Evolutionary conservation across 1,284 basidiomycete genomes (phyloP).

Genomic region (Tylopilus sp.): DNA sequence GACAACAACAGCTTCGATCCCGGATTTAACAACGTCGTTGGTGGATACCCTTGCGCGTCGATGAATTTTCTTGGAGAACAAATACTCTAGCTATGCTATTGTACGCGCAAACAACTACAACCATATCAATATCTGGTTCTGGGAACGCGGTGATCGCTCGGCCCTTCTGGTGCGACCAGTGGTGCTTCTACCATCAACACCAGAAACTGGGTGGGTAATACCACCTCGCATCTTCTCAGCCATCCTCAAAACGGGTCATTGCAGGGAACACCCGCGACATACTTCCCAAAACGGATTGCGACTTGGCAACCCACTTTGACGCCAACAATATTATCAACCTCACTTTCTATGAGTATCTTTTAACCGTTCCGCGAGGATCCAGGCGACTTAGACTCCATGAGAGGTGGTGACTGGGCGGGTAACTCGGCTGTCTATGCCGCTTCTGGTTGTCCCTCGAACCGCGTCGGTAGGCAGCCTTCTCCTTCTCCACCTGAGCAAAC

Average conservation of each 20-base stretch:
- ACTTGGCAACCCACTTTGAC: slow-evolving; percentile 36
- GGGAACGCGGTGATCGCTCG: slow-evolving; percentile 32
- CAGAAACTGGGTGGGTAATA: slow-evolving; percentile 30
- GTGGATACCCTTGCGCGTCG: slow-evolving; percentile 33
- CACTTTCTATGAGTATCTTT: slow-evolving; percentile 34
- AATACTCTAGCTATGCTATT: slow-evolving; percentile 35
- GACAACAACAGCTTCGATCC: slow-evolving; percentile 39
- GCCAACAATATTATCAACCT: slow-evolving; percentile 42
- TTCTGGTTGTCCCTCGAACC: slow-evolving; percentile 37
- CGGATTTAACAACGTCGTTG: slow-evolving; percentile 40
- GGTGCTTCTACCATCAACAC: slow-evolving; percentile 30
- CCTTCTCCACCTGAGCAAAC: not conserved
- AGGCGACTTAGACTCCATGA: not conserved
- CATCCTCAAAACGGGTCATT: slow-evolving; percentile 23
- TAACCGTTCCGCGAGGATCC: not conserved
- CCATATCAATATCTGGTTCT: slow-evolving; percentile 42
- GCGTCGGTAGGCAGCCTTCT: slow-evolving; percentile 27
- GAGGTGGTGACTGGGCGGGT: slow-evolving; percentile 45
- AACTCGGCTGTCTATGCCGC: slow-evolving; percentile 27
- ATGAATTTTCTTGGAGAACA: not conserved
- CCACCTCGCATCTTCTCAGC: not conserved
- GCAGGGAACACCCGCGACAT: slow-evolving; percentile 37
- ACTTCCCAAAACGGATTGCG: slow-evolving; percentile 39
- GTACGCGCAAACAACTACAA: slow-evolving; percentile 36
- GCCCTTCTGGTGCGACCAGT: slow-evolving; percentile 32